phyloP scores from a whole-genome alignment of 495 filamentous ascomycete genomes.

The Aspergillus taichungensis region DNA sequence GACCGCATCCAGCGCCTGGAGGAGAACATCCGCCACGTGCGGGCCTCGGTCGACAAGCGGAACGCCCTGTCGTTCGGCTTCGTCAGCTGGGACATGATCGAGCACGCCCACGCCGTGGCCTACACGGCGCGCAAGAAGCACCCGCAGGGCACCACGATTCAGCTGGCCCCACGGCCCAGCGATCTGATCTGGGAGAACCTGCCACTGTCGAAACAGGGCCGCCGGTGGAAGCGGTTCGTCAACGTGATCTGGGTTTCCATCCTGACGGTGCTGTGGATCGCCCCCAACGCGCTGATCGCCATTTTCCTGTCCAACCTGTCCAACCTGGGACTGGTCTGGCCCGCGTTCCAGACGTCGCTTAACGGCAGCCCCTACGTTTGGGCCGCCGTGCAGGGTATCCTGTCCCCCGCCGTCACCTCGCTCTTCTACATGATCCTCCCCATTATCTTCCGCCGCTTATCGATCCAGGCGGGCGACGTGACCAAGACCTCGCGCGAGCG shows the following conservation, averaged over 20 bases:
- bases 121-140: constrained; percentile 71
- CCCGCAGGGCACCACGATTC: constrained; percentile 68
- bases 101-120: constrained; percentile 81
- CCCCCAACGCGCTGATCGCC: constrained; percentile 91
- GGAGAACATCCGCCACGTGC: constrained; percentile 70
- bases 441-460: constrained; percentile 78
- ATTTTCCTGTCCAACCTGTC: constrained; percentile 81
- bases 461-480: constrained; percentile 70
- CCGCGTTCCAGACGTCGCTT: constrained; percentile 58
- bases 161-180: constrained; percentile 74
- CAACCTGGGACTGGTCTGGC: constrained; percentile 77
- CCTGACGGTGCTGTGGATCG: constrained; percentile 82
- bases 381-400: constrained; percentile 89
- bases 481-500: constrained; percentile 88
- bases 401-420: constrained; percentile 83
- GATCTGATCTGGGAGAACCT: constrained; percentile 98
- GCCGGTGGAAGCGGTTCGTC: constrained; percentile 62
- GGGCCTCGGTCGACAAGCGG: constrained; percentile 72
- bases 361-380: constrained; percentile 53
- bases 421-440: constrained; percentile 83
- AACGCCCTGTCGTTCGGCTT: constrained; percentile 89
- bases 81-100: constrained; percentile 81
- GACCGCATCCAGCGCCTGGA: constrained; percentile 77
- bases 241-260: constrained; percentile 76
- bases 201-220: constrained; percentile 52